Percentiles rank a stretch among this genome's conserved stretches.
These are phyloP conservation scores for Flueggea neowawraea DNA, from an alignment of 441 rosid genomes.

Conservation along the genomic window DNA sequence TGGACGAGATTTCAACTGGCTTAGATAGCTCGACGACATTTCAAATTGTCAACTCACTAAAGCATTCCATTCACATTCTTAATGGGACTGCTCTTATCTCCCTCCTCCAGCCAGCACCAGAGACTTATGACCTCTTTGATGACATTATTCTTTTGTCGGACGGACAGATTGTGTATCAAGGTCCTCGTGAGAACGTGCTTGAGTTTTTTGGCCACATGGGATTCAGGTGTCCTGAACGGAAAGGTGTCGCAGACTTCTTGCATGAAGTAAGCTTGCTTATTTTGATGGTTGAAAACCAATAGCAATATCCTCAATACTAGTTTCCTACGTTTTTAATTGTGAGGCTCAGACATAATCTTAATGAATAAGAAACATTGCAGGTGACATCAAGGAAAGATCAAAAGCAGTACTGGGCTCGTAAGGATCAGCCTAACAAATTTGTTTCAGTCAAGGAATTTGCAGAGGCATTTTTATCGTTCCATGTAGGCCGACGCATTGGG, in stretches of 20 bases:
- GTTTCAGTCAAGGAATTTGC: constrained; percentile 60
- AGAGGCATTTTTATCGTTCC: constrained; percentile 70
- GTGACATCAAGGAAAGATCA: constrained; percentile 96
- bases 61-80: constrained; percentile 58
- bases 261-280: constrained; percentile 54
- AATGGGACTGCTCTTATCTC: constrained; percentile 74
- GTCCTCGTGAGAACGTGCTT: constrained; percentile 64
- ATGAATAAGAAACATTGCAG: constrained; percentile 28
- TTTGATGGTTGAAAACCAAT: background rate
- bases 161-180: constrained; percentile 70
- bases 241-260: constrained; percentile 83
- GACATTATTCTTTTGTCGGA: constrained; percentile 73
- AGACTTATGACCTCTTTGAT: constrained; percentile 81
- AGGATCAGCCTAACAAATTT: constrained; percentile 58
- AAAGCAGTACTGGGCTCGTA: constrained; percentile 69
- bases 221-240: constrained; percentile 82
- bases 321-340: background rate
- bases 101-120: constrained; percentile 96
- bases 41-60: constrained; percentile 67
- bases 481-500: constrained; percentile 47
- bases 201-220: constrained; percentile 67
- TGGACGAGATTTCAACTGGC: constrained; percentile 93
- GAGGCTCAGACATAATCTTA: background rate
- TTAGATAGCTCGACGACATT: constrained; percentile 79
- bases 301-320: no score